A percentile compares a stretch with the other conserved stretches of the same genome.
These are phyloP conservation scores for Silene latifolia DNA, from an alignment of 148 eudicot genomes.

Conservation along the genomic window DNA sequence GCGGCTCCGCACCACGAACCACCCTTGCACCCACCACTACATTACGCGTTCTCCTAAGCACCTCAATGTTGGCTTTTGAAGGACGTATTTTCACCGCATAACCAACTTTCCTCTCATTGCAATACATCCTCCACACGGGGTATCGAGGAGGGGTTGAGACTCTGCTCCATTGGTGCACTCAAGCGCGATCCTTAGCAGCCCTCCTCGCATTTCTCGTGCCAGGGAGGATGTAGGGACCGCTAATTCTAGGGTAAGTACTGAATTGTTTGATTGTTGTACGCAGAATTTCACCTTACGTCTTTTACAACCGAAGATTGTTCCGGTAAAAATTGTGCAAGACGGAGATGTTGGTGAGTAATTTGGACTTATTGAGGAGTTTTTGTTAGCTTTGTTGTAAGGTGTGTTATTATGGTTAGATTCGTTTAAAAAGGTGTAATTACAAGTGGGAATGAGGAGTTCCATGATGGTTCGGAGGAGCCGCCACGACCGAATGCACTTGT, in stretches of 20 bases:
- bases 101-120: slow-evolving; percentile 56
- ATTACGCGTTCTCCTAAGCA: slow-evolving; percentile 30
- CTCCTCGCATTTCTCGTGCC: slow-evolving; percentile 58
- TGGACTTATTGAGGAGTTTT: background rate
- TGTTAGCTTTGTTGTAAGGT: slow-evolving; percentile 6
- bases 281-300: slow-evolving; percentile 53
- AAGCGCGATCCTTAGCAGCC: slow-evolving; percentile 44
- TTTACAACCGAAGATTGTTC: slow-evolving; percentile 52
- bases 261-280: slow-evolving; percentile 40
- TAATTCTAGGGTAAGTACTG: slow-evolving; percentile 53
- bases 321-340: slow-evolving; percentile 34
- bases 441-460: slow-evolving; percentile 58
- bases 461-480: slow-evolving; percentile 57
- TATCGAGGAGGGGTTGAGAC: background rate
- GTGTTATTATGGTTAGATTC: slow-evolving; percentile 5
- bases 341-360: background rate
- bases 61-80: slow-evolving; percentile 37
- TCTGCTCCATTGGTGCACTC: too few species aligned
- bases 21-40: slow-evolving; percentile 51
- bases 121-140: slow-evolving; percentile 57
- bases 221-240: slow-evolving; percentile 51
- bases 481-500: too few species aligned
- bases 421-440: slow-evolving; percentile 39
- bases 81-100: slow-evolving; percentile 41
- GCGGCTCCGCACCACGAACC: slow-evolving; percentile 21